phyloP scores from a whole-genome alignment of 768 basidiomycete genomes.

The Dentipellis fragilis region DNA sequence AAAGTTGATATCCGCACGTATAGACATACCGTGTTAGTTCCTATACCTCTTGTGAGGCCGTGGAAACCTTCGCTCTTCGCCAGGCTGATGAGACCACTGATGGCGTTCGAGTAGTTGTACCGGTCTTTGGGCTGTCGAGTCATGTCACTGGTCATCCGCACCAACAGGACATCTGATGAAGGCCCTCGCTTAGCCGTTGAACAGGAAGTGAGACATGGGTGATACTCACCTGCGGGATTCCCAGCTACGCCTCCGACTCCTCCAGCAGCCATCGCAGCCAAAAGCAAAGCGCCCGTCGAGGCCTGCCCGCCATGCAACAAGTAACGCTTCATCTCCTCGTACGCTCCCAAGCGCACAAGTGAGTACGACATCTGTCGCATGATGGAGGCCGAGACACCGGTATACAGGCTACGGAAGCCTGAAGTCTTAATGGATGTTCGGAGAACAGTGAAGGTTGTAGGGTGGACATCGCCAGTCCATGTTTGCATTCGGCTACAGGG shows the following conservation, averaged over 20 bases:
- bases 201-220: not conserved
- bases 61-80: conserved; percentile 59
- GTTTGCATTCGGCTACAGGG: conserved; percentile 67
- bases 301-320: conserved; percentile 41
- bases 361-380: conserved; percentile 90
- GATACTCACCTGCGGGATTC: conserved; percentile 61
- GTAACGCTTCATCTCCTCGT: conserved; percentile 63
- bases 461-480: conserved; percentile 40
- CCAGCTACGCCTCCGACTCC: conserved; percentile 77
- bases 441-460: conserved; percentile 58
- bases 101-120: conserved; percentile 73
- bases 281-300: conserved; percentile 44
- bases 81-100: conserved; percentile 59
- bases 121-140: conserved; percentile 62
- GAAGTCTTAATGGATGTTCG: conserved; percentile 52
- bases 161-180: conserved; percentile 53
- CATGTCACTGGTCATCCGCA: conserved; percentile 85
- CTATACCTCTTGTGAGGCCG: conserved; percentile 65
- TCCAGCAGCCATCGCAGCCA: conserved; percentile 65
- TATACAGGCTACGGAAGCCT: conserved; percentile 68
- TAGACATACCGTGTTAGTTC: conserved; percentile 59
- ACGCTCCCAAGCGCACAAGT: conserved; percentile 72
- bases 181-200: not conserved
- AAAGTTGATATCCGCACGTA: too few species aligned
- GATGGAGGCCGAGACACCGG: conserved; percentile 73